Percentiles rank a stretch among this genome's conserved stretches.
Evolutionary conservation across 2,329 filamentous ascomycete genomes (phyloP).

Genomic region (Aspergillus sp.): DNA sequence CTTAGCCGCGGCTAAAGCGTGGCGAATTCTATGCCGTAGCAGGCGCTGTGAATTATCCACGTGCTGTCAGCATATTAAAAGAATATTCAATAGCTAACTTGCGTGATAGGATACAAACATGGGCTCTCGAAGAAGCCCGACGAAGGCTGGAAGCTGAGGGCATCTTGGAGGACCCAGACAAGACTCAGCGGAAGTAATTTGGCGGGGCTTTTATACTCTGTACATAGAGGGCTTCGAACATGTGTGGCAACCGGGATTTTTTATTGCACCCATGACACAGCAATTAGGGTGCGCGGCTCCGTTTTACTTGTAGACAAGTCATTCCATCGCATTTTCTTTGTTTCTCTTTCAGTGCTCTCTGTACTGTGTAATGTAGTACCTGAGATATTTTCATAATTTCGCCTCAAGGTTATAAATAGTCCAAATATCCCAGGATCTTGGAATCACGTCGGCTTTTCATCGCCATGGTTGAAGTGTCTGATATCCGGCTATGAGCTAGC

Average conservation of each 20-base stretch:
- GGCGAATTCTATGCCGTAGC: too few relatives aligned
- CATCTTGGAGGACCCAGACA: slow-evolving; percentile 70
- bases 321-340: slow-evolving; percentile 21
- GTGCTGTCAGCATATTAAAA: neutral
- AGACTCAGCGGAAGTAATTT: slow-evolving; percentile 46
- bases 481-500: too few relatives aligned
- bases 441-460: too few relatives aligned
- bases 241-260: slow-evolving; percentile 21
- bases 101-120: slow-evolving; percentile 80
- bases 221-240: slow-evolving; percentile 34
- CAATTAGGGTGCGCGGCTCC: slow-evolving; percentile 24
- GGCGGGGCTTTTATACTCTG: slow-evolving; percentile 26
- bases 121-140: slow-evolving; percentile 94
- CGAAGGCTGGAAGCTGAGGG: slow-evolving; percentile 93
- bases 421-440: too few relatives aligned
- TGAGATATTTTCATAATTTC: slow-evolving; percentile 6
- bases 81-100: slow-evolving; percentile 11
- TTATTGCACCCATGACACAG: slow-evolving; percentile 10
- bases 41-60: too few relatives aligned
- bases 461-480: too few relatives aligned
- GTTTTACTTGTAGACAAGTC: slow-evolving; percentile 26
- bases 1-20: too few relatives aligned
- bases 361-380: slow-evolving; percentile 15
- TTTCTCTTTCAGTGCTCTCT: slow-evolving; percentile 17
- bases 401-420: too few relatives aligned